Evolutionary conservation across 441 rosid genomes (phyloP).

Genomic region (Euphorbia corollata): DNA sequence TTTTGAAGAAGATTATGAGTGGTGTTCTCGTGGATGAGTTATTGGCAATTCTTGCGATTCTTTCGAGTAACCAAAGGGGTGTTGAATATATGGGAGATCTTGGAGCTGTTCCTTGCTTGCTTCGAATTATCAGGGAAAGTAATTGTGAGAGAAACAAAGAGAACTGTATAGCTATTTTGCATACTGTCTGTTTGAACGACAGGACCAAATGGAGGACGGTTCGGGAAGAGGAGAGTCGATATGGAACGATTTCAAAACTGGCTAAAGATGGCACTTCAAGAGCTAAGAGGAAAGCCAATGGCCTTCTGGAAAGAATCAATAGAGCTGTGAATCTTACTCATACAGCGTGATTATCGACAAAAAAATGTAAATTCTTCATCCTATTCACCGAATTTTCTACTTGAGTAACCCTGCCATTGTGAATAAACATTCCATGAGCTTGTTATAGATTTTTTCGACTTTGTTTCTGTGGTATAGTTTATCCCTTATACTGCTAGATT

Average conservation of each 20-base stretch:
- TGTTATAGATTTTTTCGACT: constrained; percentile 11
- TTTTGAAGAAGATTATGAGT: constrained; percentile 51
- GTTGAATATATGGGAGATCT: constrained; percentile 66
- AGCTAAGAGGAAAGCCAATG: constrained; percentile 82
- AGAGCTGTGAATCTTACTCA: constrained; percentile 66
- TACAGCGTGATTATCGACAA: constrained; percentile 49
- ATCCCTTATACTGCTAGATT: background rate
- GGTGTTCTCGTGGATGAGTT: constrained; percentile 71
- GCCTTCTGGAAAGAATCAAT: constrained; percentile 67
- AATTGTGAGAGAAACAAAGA: constrained; percentile 74
- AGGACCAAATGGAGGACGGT: constrained; percentile 66
- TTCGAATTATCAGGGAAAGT: constrained; percentile 55
- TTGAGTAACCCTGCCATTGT: constrained; percentile 33
- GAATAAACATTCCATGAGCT: constrained; percentile 31
- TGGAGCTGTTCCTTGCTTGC: constrained; percentile 68
- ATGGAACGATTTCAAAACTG: constrained; percentile 67
- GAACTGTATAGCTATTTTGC: constrained; percentile 67
- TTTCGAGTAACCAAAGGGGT: constrained; percentile 64
- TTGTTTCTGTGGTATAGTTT: background rate
- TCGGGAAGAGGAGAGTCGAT: constrained; percentile 57
- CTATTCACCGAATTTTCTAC: constrained; percentile 19
- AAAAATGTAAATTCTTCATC: constrained; percentile 41
- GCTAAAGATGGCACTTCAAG: constrained; percentile 72
- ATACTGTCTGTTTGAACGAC: constrained; percentile 57
- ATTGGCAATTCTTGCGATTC: constrained; percentile 75